Evolutionary conservation across 2,329 filamentous ascomycete species (phyloP).

Genomic region (Alternaria infectoria): DNA sequence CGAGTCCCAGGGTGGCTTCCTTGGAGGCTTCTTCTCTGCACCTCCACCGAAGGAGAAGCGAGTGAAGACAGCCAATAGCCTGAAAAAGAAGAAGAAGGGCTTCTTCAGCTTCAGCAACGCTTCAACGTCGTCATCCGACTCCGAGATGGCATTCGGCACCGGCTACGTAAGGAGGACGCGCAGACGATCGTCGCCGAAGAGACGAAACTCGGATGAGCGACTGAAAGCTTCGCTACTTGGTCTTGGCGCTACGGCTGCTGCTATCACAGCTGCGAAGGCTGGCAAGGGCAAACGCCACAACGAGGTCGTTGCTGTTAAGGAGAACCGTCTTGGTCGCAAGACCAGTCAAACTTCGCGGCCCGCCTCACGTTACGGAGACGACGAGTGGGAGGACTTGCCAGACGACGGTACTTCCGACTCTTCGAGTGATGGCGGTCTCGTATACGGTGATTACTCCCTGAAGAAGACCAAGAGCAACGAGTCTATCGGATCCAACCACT

Average conservation of each 20-base stretch:
- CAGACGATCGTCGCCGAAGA: constrained; percentile 36
- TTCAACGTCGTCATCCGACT: constrained; percentile 54
- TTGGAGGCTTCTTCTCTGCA: constrained; percentile 67
- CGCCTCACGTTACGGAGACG: constrained; percentile 51
- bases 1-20: constrained; percentile 51
- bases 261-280: constrained; percentile 54
- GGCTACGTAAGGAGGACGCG: constrained; percentile 35
- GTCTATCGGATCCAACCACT: constrained; percentile 61
- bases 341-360: constrained; percentile 30
- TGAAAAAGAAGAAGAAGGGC: constrained; percentile 51
- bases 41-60: constrained; percentile 41
- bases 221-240: constrained; percentile 55
- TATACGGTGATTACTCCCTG: constrained; percentile 61
- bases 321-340: constrained; percentile 33
- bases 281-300: constrained; percentile 32
- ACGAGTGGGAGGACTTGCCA: constrained; percentile 53
- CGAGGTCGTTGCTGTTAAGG: constrained; percentile 46
- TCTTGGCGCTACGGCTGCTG: constrained; percentile 57
- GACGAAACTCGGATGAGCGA: constrained; percentile 53
- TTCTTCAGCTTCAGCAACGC: constrained; percentile 59
- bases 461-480: constrained; percentile 55
- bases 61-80: constrained; percentile 26
- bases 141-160: constrained; percentile 55
- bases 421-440: constrained; percentile 62
- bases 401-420: constrained; percentile 50